A percentile compares a stretch with the other conserved stretches of the same genome.
These are phyloP conservation scores for Skeletonema costatum DNA, from an alignment of 108 stramenopile genomes.

Conservation along the genomic window DNA sequence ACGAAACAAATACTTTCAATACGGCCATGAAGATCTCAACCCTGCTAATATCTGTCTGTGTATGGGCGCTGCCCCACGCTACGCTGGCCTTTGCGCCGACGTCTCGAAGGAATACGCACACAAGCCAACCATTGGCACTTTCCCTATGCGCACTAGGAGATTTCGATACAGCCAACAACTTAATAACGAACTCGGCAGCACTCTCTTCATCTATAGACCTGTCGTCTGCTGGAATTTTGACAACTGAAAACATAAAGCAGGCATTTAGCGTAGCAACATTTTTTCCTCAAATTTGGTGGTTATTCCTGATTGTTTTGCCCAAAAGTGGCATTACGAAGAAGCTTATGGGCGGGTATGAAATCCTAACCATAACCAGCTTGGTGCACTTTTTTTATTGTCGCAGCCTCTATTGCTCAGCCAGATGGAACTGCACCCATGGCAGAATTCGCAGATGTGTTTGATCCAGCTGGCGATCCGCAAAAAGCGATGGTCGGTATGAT, in stretches of 20 bases:
- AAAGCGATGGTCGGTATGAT: slow-evolving; percentile 86
- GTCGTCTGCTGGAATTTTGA: slow-evolving; percentile 27
- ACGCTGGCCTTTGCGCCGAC: neutral
- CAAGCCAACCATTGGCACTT: neutral
- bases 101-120: neutral
- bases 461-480: slow-evolving; percentile 82
- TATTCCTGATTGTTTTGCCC: slow-evolving; percentile 74
- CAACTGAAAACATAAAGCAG: slow-evolving; percentile 62
- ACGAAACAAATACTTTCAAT: neutral
- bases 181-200: slow-evolving; percentile 6
- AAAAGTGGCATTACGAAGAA: slow-evolving; percentile 67
- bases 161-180: neutral
- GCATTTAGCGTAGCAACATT: slow-evolving; percentile 88
- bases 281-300: slow-evolving; percentile 81
- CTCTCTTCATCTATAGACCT: slow-evolving; percentile 30
- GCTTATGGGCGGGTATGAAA: slow-evolving; percentile 67
- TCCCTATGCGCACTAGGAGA: neutral
- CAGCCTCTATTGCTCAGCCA: slow-evolving; percentile 64
- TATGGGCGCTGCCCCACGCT: neutral
- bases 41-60: neutral
- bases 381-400: slow-evolving; percentile 84
- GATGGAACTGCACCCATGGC: slow-evolving; percentile 79
- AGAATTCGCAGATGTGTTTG: slow-evolving; percentile 88
- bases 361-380: slow-evolving; percentile 62
- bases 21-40: neutral